Evolutionary conservation across 306 rosid genomes (phyloP).

Genomic region (Cucurbita argyrosperma): DNA sequence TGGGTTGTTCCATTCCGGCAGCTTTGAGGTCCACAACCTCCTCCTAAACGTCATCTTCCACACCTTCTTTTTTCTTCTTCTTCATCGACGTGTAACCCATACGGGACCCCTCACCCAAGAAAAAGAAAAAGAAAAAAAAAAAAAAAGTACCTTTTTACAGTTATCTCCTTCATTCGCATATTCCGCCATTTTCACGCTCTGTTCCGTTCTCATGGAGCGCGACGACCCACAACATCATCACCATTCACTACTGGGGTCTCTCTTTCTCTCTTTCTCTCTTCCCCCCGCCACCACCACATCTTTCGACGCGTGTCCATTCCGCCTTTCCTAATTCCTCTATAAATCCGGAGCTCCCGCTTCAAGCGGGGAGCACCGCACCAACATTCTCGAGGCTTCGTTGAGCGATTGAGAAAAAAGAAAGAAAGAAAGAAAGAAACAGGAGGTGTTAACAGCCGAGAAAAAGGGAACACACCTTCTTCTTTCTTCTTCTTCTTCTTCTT

Average conservation of each 20-base stretch:
- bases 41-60: no score
- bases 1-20: no score
- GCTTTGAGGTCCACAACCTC: no score
- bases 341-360: neutral
- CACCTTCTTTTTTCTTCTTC: no score
- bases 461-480: neutral
- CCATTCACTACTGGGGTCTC: neutral
- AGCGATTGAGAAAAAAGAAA: neutral
- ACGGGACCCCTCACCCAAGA: neutral
- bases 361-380: neutral
- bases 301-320: neutral
- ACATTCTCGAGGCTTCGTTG: neutral
- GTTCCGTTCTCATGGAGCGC: neutral
- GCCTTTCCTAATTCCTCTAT: neutral
- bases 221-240: neutral
- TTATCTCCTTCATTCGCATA: neutral
- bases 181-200: neutral
- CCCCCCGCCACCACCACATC: neutral
- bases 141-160: neutral
- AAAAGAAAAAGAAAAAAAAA: no score
- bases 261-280: neutral
- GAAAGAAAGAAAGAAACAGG: no score
- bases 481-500: no score
- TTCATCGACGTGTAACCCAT: neutral
- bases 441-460: neutral